Base-by-base conservation (phyloP, 2,329 filamentous ascomycete species). In the Scytalidium sp. region DNA sequence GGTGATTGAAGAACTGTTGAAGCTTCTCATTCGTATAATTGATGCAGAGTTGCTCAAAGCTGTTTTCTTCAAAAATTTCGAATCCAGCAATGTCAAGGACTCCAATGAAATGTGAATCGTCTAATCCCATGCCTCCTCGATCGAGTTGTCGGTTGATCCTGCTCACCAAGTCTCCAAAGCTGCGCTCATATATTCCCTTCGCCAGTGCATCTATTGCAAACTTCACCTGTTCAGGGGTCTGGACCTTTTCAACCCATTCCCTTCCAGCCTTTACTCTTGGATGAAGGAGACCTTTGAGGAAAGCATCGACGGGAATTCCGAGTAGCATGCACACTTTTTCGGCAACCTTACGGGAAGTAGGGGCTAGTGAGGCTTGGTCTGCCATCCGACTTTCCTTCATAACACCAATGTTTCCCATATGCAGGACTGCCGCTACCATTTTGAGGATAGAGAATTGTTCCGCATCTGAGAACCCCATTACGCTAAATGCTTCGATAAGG, bases 21-120 rank as follows among this genome's bases (percentile, higher is more conserved):
- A 99, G 82, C 69, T 97, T 99, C 69, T 99, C 94, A 70, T 99
- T 99, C 54, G 95, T 97, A 71, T 99, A 99, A 71, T 99, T 99
- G 79, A 99, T 99, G 75, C 94, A 99, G 5, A 99, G 80, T 69
- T 99, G 94, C 68, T 99, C 94, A 63, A 99, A 99, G 74, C 93
- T 97, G 74, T 99, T 99, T 63, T 90, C 83, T 60, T 99, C 92
- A 61, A 99, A 99, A 51, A 99, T 99, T 66, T 99, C 94, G 69
- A 99, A 99, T 53, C 94, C 94, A 56, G 95, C 95, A 69, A 99
- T 99, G 81, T 99, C 94, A 40, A 99, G 84, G 8, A 99, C 94
- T 47, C 94, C 94, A 58, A 99, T 99, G 70, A 99, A 99, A 62
- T 90, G 87, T 2, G 89, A 92, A 64, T 97, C 92, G 52, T 99